Percentiles rank a stretch among this genome's conserved stretches.
Evolutionary conservation across 2,329 filamentous ascomycete species (phyloP).

Genomic region (Fusarium temperatum): DNA sequence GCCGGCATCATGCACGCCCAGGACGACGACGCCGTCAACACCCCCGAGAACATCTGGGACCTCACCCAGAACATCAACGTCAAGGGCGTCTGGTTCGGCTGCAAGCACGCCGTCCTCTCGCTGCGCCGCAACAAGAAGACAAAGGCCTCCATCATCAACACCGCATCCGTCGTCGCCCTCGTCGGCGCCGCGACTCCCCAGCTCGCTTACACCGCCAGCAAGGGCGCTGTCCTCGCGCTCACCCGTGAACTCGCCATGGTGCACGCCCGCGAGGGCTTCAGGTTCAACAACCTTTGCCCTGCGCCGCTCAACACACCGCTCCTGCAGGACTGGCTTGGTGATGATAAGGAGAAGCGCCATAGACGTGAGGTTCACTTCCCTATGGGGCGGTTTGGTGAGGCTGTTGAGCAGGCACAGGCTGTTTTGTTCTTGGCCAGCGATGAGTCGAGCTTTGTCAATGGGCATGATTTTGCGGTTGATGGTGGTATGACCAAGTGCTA

Average conservation of each 20-base stretch:
- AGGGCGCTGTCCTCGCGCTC: constrained; percentile 89
- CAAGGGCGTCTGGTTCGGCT: constrained; percentile 97
- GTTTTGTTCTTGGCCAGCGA: constrained; percentile 89
- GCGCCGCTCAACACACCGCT: constrained; percentile 92
- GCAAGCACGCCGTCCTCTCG: constrained; percentile 88
- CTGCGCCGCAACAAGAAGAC: constrained; percentile 83
- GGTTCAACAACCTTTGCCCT: constrained; percentile 91
- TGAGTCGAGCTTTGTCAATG: constrained; percentile 90
- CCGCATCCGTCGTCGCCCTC: constrained; percentile 86
- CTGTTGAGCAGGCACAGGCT: constrained; percentile 91
- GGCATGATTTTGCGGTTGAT: constrained; percentile 92
- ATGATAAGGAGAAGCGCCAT: constrained; percentile 81
- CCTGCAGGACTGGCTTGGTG: constrained; percentile 91
- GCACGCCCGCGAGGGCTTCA: constrained; percentile 86
- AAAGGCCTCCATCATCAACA: constrained; percentile 88
- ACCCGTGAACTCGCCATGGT: constrained; percentile 92
- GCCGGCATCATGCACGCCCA: constrained; percentile 94
- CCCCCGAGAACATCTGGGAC: constrained; percentile 92
- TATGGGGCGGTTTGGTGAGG: constrained; percentile 86
- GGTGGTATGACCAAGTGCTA: constrained; percentile 97
- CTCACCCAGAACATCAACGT: constrained; percentile 94
- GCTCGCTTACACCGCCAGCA: constrained; percentile 91
- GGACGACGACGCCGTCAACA: constrained; percentile 82
- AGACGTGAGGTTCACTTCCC: constrained; percentile 92
- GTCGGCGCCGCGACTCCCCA: constrained; percentile 89